Percentiles rank a stretch among this genome's conserved stretches.
Conservation (phyloP, 2,329 filamentous ascomycete genomes). For the Colletotrichum chlorophyti region DNA sequence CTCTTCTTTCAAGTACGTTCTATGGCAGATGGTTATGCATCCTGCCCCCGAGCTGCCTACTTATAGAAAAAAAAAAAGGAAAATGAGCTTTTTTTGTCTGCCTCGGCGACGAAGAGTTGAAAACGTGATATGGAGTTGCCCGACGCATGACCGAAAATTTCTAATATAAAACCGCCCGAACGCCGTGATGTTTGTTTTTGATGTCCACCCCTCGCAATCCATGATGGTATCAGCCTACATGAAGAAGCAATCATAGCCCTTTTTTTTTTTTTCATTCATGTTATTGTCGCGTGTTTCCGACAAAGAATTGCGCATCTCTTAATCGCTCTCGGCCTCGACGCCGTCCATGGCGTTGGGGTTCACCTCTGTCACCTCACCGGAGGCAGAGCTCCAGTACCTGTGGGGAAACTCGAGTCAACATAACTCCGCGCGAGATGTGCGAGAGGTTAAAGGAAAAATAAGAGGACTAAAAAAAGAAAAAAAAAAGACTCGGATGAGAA, state of each 20-base stretch:
- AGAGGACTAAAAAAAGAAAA: neutral
- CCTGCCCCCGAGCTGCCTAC: neutral
- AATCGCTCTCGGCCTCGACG: slow-evolving; percentile 35
- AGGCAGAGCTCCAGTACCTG: slow-evolving; percentile 69
- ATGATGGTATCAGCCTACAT: slow-evolving; percentile 32
- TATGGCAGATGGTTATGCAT: no score
- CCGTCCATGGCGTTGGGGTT: slow-evolving; percentile 48
- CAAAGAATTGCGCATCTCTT: neutral
- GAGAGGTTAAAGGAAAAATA: no score
- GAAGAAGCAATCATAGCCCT: slow-evolving; percentile 29
- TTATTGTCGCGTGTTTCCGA: neutral
- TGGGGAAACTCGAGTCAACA: neutral
- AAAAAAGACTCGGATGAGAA: neutral
- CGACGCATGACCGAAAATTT: slow-evolving; percentile 14
- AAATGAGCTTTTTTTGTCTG: neutral
- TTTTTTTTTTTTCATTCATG: neutral
- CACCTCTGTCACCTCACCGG: slow-evolving; percentile 64
- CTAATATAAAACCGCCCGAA: slow-evolving; percentile 20
- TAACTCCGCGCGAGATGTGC: no score
- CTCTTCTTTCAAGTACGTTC: neutral
- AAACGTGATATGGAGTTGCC: neutral
- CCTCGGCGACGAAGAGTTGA: neutral
- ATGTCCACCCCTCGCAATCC: slow-evolving; percentile 26
- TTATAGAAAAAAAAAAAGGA: neutral
- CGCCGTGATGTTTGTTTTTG: slow-evolving; percentile 25